Conservation (phyloP, 106 monocot species). For the Dendrobium nobile region DNA sequence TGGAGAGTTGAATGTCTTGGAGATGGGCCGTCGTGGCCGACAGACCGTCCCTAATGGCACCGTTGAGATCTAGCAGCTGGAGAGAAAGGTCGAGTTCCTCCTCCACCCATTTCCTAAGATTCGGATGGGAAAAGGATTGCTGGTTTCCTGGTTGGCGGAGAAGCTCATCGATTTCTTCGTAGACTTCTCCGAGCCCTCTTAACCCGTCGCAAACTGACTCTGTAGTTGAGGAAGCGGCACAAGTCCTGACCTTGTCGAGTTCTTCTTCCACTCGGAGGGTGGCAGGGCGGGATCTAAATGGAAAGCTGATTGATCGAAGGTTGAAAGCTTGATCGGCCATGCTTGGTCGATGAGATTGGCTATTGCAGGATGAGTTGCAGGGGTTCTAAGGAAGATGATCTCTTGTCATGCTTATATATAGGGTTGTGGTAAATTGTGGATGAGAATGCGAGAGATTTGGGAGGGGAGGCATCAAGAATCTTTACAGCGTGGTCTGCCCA, state of each 20-base stretch:
- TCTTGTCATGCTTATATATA: background rate
- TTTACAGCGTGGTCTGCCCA: slow-evolving; percentile 1
- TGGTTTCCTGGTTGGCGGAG: slow-evolving; percentile 21
- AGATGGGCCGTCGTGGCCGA: background rate
- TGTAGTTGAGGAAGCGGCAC: background rate
- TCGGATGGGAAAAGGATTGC: slow-evolving; percentile 3
- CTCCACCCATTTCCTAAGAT: slow-evolving; percentile 25
- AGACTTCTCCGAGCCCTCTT: slow-evolving; percentile 19
- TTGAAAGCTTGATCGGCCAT: slow-evolving; percentile 15
- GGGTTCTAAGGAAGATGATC: background rate
- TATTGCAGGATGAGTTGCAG: background rate
- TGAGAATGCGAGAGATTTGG: background rate
- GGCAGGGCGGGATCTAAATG: slow-evolving; percentile 20
- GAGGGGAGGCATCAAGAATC: slow-evolving; percentile 7
- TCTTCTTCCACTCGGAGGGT: slow-evolving; percentile 10
- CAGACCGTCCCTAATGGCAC: slow-evolving; percentile 12
- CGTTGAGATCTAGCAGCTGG: slow-evolving; percentile 23
- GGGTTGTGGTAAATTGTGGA: background rate
- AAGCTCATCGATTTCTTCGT: slow-evolving; percentile 26
- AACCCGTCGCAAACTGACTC: slow-evolving; percentile 3
- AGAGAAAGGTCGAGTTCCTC: slow-evolving; percentile 26
- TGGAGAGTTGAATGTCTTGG: slow-evolving; percentile 14
- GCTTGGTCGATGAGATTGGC: background rate
- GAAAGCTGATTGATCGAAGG: slow-evolving; percentile 42
- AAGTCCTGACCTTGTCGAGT: slow-evolving; percentile 15